Base-by-base conservation (phyloP, 192 early-diverging fungal genomes). In the Podila clonocystis region DNA sequence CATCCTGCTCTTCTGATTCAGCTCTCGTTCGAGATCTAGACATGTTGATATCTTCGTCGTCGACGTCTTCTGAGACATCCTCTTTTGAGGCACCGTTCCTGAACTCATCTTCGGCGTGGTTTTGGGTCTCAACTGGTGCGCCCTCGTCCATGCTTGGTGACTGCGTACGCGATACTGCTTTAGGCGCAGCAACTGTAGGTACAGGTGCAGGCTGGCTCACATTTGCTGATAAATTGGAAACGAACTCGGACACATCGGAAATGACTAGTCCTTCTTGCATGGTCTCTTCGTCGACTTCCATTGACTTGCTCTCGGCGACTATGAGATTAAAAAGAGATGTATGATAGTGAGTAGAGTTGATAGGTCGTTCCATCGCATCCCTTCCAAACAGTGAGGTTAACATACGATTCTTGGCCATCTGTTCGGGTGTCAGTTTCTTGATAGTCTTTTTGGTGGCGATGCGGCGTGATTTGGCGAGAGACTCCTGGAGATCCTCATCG, bases 401-500 rank as follows among this genome's bases (percentile, higher is more conserved):
- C 75, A 62, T 84, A 82, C 85, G 84, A 83, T 83, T 86, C 73
- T 85, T 80, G 13, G 90, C 90, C 29, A 94, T 92, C 52, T 91
- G 89, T 63, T 94, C 90, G 7, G 87, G 85, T 12, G 84, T 87
- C 36, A 83, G 72, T 15, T 75, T 74, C 19, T 85, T 84, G 55
- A 82, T 62, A 1, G 69, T 50, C 80, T 94, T 90, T 58, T 88
- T 88, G 12, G 83, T 83, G 0, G 89, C 90, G 45, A 89, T 61
- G 26, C 91, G 79, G 45, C 97, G 87, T 15, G 94, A 86, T 12
- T 89, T 82, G 1, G 95, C 91, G n/a, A 99, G 82, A 12, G 96
- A 94, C 26, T 82, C 75, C 67, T 97, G 96, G 50, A 99, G 74
- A 63, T 99, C 97, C 70, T 98, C 97, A 74, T 99, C 97, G 70